Conservation (phyloP, 2,329 filamentous ascomycete genomes). For the Cercospora brassicicola region DNA sequence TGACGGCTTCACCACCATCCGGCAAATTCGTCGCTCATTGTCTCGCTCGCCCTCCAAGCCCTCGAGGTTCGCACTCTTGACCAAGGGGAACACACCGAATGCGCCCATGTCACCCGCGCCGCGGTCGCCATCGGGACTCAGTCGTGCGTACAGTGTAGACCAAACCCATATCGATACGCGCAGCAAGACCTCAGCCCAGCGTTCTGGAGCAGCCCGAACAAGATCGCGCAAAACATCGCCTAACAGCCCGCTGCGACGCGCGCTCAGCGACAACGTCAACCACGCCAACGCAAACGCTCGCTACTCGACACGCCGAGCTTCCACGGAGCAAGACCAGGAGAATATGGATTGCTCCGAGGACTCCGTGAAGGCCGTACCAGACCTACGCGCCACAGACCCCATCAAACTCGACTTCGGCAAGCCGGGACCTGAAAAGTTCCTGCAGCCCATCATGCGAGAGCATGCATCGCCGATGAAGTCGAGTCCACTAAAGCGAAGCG, state of each 20-base stretch:
- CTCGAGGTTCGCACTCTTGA: conserved; percentile 64
- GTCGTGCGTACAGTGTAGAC: conserved; percentile 49
- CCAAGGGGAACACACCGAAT: conserved; percentile 45
- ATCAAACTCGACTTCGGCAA: conserved; percentile 51
- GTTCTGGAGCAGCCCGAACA: conserved; percentile 32
- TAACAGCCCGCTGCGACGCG: conserved; percentile 78
- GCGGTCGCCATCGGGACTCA: conserved; percentile 46
- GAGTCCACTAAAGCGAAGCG: conserved; percentile 88
- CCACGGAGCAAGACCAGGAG: conserved; percentile 50
- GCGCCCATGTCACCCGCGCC: conserved; percentile 36
- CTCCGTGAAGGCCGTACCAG: conserved; percentile 21
- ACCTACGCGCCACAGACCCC: conserved; percentile 43
- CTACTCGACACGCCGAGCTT: conserved; percentile 46
- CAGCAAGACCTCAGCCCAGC: conserved; percentile 45
- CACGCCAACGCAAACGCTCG: conserved; percentile 66
- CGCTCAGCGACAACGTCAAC: conserved; percentile 68
- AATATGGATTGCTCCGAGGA: conserved; percentile 38
- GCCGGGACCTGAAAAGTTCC: conserved; percentile 50
- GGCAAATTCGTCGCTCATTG: conserved; percentile 80
- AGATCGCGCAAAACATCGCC: conserved; percentile 70
- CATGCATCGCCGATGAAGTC: conserved; percentile 59
- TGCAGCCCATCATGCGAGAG: conserved; percentile 48
- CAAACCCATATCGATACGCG: conserved; percentile 42
- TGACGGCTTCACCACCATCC: conserved; percentile 77
- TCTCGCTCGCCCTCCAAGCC: conserved; percentile 90